These are phyloP conservation scores for Periconia digitata DNA, from an alignment of 2,329 filamentous ascomycete genomes.

Conservation along the genomic window DNA sequence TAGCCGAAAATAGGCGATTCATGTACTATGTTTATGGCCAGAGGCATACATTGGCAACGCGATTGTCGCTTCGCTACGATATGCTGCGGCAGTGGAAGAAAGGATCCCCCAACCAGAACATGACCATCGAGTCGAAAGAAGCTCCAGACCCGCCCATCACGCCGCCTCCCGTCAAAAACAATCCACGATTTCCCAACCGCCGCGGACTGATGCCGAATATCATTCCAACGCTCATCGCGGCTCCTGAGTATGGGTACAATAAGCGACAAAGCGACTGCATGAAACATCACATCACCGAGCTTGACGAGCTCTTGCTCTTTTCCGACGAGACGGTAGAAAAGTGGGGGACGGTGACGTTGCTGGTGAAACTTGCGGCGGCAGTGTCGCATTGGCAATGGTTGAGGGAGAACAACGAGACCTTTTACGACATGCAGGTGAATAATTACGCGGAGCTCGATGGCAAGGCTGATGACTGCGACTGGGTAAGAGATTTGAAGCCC, in stretches of 20 bases:
- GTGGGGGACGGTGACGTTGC: constrained; percentile 14
- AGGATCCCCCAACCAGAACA: constrained; percentile 4
- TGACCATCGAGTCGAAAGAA: constrained; percentile 11
- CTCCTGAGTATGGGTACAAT: constrained; percentile 15
- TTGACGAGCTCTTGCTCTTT: constrained; percentile 27
- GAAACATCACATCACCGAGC: constrained; percentile 30
- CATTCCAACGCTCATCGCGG: constrained; percentile 24
- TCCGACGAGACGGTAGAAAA: constrained; percentile 17
- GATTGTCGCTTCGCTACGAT: constrained; percentile 29
- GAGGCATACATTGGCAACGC: constrained; percentile 19
- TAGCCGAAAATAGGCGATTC: constrained; percentile 21
- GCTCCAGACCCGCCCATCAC: neutral
- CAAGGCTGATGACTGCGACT: constrained; percentile 25
- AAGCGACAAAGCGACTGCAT: constrained; percentile 24
- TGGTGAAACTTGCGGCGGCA: constrained; percentile 13
- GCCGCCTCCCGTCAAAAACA: neutral
- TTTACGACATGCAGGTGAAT: constrained; percentile 26
- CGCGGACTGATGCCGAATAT: constrained; percentile 21
- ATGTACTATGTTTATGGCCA: constrained; percentile 22
- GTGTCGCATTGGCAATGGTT: constrained; percentile 34
- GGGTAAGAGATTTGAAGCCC: too few relatives aligned
- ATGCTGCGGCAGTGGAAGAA: constrained; percentile 27
- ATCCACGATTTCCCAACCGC: neutral
- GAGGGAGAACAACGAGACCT: constrained; percentile 22
- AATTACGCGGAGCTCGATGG: constrained; percentile 28